A percentile compares a stretch with the other conserved stretches of the same genome.
Conservation (phyloP, 108 stramenopile genomes). For the Nitzschia sp. region DNA sequence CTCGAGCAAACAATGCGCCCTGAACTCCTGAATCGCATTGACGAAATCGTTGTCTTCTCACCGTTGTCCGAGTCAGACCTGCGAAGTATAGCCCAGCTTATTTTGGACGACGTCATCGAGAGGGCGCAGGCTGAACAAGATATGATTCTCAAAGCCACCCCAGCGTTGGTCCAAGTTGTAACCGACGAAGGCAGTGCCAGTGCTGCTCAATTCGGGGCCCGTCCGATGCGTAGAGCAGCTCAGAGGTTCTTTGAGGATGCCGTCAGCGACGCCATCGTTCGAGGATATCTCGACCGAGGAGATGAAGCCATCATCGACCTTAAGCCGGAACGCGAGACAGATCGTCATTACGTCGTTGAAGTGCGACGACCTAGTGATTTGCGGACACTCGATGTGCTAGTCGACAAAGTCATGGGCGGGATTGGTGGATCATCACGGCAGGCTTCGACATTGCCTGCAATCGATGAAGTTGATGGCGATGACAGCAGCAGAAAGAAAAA, state of each 20-base stretch:
- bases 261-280: slow-evolving; percentile 84
- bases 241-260: slow-evolving; percentile 86
- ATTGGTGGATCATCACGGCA: slow-evolving; percentile 16
- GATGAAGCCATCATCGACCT: slow-evolving; percentile 58
- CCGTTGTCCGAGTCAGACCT: slow-evolving; percentile 79
- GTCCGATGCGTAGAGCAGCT: slow-evolving; percentile 85
- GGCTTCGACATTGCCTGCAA: not conserved
- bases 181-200: slow-evolving; percentile 69
- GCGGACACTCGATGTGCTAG: slow-evolving; percentile 20
- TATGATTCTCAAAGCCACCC: slow-evolving; percentile 51
- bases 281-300: slow-evolving; percentile 73
- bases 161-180: slow-evolving; percentile 55
- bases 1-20: slow-evolving; percentile 91
- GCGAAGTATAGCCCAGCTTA: slow-evolving; percentile 65
- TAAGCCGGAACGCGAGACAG: not conserved
- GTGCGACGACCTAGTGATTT: slow-evolving; percentile 21
- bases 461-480: not conserved
- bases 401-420: slow-evolving; percentile 32
- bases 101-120: slow-evolving; percentile 58
- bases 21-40: slow-evolving; percentile 98
- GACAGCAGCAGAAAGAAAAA: slow-evolving; percentile 19
- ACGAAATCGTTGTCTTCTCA: slow-evolving; percentile 96
- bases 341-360: slow-evolving; percentile 23
- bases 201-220: slow-evolving; percentile 85
- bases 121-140: slow-evolving; percentile 66